Conservation (phyloP, 108 stramenopile genomes). For the Pseudonitzschia pungens region DNA sequence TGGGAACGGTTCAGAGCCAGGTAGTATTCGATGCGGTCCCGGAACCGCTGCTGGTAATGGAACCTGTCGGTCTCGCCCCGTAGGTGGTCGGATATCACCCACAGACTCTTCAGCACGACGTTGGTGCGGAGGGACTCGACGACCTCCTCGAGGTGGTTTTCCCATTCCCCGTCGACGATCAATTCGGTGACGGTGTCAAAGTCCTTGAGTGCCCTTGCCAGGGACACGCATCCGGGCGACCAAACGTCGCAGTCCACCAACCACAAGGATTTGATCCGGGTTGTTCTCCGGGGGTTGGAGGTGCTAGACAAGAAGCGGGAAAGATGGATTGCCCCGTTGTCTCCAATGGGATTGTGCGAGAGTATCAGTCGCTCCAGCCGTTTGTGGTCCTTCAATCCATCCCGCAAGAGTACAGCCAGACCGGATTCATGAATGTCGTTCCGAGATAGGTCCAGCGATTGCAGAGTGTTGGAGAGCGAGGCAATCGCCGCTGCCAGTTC, state of each 20-base stretch:
- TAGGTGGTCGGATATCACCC: not conserved
- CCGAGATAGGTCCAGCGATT: slow-evolving; percentile 15
- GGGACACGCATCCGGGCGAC: slow-evolving; percentile 17
- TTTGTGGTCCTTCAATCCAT: slow-evolving; percentile 14
- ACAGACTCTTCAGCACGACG: slow-evolving; percentile 19
- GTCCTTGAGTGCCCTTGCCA: slow-evolving; percentile 14
- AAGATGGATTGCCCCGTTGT: slow-evolving; percentile 30
- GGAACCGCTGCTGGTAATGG: not conserved
- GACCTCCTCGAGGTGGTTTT: slow-evolving; percentile 13
- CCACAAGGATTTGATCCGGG: slow-evolving; percentile 17
- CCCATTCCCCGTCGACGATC: slow-evolving; percentile 30
- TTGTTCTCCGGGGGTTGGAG: not conserved
- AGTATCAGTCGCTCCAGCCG: slow-evolving; percentile 15
- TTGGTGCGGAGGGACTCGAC: slow-evolving; percentile 20
- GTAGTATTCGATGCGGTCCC: slow-evolving; percentile 5
- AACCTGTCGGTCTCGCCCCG: not conserved
- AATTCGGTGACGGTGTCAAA: slow-evolving; percentile 33
- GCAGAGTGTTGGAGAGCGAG: not conserved
- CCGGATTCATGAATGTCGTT: slow-evolving; percentile 23
- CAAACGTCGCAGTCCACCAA: slow-evolving; percentile 33
- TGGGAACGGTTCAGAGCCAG: slow-evolving; percentile 8
- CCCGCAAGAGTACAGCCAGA: not conserved
- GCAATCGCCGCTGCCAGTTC: not conserved
- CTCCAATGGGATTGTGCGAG: slow-evolving; percentile 40
- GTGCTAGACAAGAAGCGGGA: slow-evolving; percentile 16